Percentiles rank a stretch among this genome's conserved stretches.
Evolutionary conservation across 768 basidiomycete species (phyloP).

Genomic region (Rhizopogon vinicolor): DNA sequence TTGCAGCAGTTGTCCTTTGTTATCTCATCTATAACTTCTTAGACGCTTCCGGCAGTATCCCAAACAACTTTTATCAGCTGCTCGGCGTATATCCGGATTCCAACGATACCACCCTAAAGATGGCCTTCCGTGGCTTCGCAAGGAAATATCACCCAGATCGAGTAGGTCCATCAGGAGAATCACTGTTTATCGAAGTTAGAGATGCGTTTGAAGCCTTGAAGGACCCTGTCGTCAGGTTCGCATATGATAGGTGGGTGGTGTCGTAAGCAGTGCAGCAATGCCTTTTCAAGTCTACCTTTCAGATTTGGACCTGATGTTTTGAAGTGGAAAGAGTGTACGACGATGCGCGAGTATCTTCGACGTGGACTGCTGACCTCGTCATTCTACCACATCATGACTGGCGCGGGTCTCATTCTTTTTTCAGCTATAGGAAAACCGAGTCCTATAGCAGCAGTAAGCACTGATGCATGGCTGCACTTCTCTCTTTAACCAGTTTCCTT

Average conservation of each 20-base stretch:
- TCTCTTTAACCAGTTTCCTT: conserved; percentile 8
- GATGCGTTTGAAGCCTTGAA: conserved; percentile 77
- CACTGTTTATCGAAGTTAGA: conserved; percentile 63
- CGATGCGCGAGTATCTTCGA: conserved; percentile 62
- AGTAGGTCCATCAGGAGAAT: conserved; percentile 51
- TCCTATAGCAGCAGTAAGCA: conserved; percentile 61
- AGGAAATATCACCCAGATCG: conserved; percentile 75
- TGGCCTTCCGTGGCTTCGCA: conserved; percentile 73
- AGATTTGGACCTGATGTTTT: conserved; percentile 79
- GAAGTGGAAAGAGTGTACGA: conserved; percentile 63
- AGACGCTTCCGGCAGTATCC: conserved; percentile 49
- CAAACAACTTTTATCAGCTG: conserved; percentile 76
- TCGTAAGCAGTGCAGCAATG: background rate
- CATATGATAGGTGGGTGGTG: conserved; percentile 69
- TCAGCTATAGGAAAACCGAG: conserved; percentile 58
- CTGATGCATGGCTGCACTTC: conserved; percentile 1
- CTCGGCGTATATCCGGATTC: conserved; percentile 59
- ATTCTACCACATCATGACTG: conserved; percentile 64
- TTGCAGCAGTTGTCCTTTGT: conserved; percentile 55
- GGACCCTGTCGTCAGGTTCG: conserved; percentile 73
- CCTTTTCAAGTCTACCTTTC: conserved; percentile 6
- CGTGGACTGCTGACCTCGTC: conserved; percentile 58
- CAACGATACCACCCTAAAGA: conserved; percentile 63
- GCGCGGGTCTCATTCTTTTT: conserved; percentile 53
- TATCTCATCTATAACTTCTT: conserved; percentile 67